Evolutionary conservation across 2,329 filamentous ascomycete genomes (phyloP).

Genomic region (Apiospora saccharicola): DNA sequence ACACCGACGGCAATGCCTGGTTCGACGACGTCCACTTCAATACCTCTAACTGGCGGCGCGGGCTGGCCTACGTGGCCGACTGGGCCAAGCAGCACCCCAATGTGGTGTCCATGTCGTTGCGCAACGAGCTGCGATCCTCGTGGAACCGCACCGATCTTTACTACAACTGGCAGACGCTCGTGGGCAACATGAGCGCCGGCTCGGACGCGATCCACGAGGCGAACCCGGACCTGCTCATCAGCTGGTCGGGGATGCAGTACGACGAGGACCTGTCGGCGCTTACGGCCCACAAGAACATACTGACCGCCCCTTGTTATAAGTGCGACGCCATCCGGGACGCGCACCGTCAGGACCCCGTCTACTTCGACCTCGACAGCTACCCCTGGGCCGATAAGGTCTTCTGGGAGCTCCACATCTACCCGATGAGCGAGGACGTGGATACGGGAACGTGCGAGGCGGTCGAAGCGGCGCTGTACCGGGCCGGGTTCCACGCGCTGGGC

Average conservation of each 20-base stretch:
- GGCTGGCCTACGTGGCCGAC: constrained; percentile 57
- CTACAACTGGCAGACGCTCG: constrained; percentile 56
- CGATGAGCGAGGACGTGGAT: constrained; percentile 50
- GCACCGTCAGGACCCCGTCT: constrained; percentile 49
- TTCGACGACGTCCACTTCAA: constrained; percentile 64
- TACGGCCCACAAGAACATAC: constrained; percentile 48
- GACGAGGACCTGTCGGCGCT: constrained; percentile 55
- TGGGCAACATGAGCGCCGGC: constrained; percentile 52
- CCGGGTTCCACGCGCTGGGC: constrained; percentile 56
- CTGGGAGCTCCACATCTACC: constrained; percentile 55
- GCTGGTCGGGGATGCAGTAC: constrained; percentile 57
- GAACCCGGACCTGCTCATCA: constrained; percentile 55
- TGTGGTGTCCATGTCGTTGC: constrained; percentile 49
- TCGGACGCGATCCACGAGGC: constrained; percentile 52
- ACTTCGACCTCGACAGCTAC: constrained; percentile 54
- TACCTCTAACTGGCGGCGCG: constrained; percentile 61
- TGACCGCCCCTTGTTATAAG: constrained; percentile 51
- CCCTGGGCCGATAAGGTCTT: constrained; percentile 57
- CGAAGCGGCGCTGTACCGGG: constrained; percentile 56
- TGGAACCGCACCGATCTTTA: constrained; percentile 44
- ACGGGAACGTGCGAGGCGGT: constrained; percentile 56
- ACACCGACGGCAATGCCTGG: constrained; percentile 60
- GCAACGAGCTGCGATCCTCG: constrained; percentile 50
- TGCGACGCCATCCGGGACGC: constrained; percentile 52
- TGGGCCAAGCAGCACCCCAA: constrained; percentile 51